A percentile compares a stretch with the other conserved stretches of the same genome.
These are phyloP conservation scores for Vishniacozyma victoriae DNA, from an alignment of 768 basidiomycete genomes.

Conservation along the genomic window DNA sequence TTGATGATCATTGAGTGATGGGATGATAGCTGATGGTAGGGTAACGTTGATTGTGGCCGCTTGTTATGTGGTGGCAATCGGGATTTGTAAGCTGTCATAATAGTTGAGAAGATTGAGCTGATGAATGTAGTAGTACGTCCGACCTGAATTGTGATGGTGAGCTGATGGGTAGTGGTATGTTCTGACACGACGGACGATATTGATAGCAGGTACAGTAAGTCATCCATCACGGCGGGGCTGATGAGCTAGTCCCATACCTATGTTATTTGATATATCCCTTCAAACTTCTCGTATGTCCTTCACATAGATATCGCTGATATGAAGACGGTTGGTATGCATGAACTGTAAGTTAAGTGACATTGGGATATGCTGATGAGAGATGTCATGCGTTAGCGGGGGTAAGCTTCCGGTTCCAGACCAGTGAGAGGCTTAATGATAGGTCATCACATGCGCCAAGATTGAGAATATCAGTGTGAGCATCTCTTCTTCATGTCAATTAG, in stretches of 20 bases:
- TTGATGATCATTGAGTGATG: too few species aligned
- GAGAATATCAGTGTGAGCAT: constrained; percentile 29
- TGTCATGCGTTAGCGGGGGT: constrained; percentile 46
- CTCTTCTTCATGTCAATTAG: not conserved
- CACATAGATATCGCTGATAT: not conserved
- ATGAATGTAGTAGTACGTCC: not conserved
- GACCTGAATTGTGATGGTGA: not conserved
- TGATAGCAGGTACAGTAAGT: not conserved
- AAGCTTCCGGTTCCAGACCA: constrained; percentile 1
- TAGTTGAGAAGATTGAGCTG: constrained; percentile 1
- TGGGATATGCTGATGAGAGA: constrained; percentile 9
- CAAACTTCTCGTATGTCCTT: constrained; percentile 40
- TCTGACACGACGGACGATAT: not conserved
- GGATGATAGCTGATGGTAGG: too few species aligned
- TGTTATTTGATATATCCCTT: constrained; percentile 46
- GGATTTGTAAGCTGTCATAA: constrained; percentile 27
- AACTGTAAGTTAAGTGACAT: constrained; percentile 28
- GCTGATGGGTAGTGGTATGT: not conserved
- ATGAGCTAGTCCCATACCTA: constrained; percentile 27
- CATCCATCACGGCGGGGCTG: not conserved
- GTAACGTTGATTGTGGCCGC: constrained; percentile 44
- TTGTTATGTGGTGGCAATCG: constrained; percentile 42
- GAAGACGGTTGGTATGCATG: constrained; percentile 44
- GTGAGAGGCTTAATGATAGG: constrained; percentile 4
- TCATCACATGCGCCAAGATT: constrained; percentile 27